Base-by-base conservation (phyloP, 805 yeast species). In the Yarrowia porcina region DNA sequence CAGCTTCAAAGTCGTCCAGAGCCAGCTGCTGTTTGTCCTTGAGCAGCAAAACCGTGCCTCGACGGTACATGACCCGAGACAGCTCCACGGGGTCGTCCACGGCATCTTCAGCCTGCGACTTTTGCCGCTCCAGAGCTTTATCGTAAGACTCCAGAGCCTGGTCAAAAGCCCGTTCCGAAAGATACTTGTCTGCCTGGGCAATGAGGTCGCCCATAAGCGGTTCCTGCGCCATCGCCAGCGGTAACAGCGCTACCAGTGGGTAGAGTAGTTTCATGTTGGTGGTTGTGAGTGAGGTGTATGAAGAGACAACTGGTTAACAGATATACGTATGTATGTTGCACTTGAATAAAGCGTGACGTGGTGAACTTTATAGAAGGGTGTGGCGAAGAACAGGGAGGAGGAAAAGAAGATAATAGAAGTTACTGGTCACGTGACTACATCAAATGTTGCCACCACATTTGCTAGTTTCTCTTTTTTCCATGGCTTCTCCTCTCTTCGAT, bases 131-230 rank as follows among this genome's bases (percentile, higher is more conserved):
- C 59, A 77, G 62, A 8, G 69, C 74, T 38, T 60, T 64, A 39
- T 69, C 67, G 45, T 77, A 71, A 42, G 77, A 79, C 13, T 69
- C 66, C 38, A 77, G 64, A 1, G 80, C 80, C 57, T 69, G 70
- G 30, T 52, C 49, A 27, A 73, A 74, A 30, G 67, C 68, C 20
- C 77, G 76, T 27, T 72, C 65, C 2, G 75, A 70, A 25, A 75
- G 68, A 47, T 71, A 70, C 42, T 17, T 79, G 71, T 64, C 72
- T 72, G 68, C 72, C 76, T 28, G 70, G 66, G 23, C 71, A 70
- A 56, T 28, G 38, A 56, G 61, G 33, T 52, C 59, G 25, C 59
- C 59, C 59, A 52, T 52, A 12, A 25, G 59, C 10, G 59, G 59
- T n/a, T 52, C 59, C 57, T 49, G 57, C 11, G 59, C 59, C 27